phyloP scores from a whole-genome alignment of 768 basidiomycete species.

The Leccinellum luteum region DNA sequence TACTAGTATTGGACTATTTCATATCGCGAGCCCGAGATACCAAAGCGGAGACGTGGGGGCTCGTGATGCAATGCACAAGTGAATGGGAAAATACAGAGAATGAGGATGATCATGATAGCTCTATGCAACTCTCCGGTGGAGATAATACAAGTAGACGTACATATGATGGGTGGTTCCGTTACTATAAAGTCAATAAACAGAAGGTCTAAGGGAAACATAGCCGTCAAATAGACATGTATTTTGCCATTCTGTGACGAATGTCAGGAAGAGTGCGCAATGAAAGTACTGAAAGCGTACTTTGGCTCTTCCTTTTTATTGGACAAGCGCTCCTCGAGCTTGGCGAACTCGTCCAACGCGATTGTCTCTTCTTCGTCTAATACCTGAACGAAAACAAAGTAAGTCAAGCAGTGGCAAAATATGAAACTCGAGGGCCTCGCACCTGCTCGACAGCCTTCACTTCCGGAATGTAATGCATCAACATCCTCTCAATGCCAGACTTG shows the following conservation, averaged over 20 bases:
- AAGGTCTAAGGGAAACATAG: too few species aligned
- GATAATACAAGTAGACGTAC: neutral
- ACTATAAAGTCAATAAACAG: neutral
- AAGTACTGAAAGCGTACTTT: slow-evolving; percentile 38
- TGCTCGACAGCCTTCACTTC: slow-evolving; percentile 92
- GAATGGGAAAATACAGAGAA: neutral
- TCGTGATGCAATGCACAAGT: neutral
- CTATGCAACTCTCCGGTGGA: neutral
- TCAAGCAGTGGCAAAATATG: neutral
- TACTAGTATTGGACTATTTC: neutral
- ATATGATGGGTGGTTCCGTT: neutral
- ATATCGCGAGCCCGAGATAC: neutral
- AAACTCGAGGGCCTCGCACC: slow-evolving; percentile 37
- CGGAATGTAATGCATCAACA: slow-evolving; percentile 99
- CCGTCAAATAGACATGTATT: slow-evolving; percentile 73
- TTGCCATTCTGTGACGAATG: slow-evolving; percentile 58
- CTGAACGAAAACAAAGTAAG: slow-evolving; percentile 39
- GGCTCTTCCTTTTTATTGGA: slow-evolving; percentile 42
- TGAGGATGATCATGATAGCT: neutral
- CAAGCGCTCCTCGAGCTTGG: slow-evolving; percentile 78
- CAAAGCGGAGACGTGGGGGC: neutral
- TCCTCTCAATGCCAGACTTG: slow-evolving; percentile 95
- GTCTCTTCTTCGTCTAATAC: slow-evolving; percentile 87
- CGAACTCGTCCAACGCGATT: slow-evolving; percentile 84
- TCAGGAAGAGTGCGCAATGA: neutral